These are phyloP conservation scores for Moesziomyces sp. DNA, from an alignment of 1,284 basidiomycete genomes.

Conservation along the genomic window DNA sequence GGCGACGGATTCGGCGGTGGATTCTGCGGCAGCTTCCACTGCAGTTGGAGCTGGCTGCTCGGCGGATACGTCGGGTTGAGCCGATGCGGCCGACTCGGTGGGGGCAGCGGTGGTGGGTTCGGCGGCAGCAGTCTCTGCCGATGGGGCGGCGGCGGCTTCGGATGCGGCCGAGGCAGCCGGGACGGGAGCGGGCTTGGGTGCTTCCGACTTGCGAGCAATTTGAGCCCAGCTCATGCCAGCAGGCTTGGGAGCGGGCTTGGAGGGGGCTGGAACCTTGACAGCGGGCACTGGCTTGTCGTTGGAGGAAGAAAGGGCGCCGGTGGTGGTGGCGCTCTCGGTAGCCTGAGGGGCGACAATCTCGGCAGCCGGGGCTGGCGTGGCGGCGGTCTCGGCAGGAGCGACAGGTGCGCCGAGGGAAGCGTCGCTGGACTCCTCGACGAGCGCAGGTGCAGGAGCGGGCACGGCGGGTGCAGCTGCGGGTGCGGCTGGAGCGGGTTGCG, in stretches of 20 bases:
- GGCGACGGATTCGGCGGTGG: conserved; percentile 10
- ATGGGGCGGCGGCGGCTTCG: conserved; percentile 9
- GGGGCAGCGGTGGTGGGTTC: conserved; percentile 8
- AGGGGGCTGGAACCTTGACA: conserved; percentile 52
- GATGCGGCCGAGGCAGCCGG: conserved; percentile 13
- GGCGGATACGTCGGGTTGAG: conserved; percentile 12
- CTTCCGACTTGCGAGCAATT: conserved; percentile 62
- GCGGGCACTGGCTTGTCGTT: conserved; percentile 28
- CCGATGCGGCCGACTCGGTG: conserved; percentile 15
- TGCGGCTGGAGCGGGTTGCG: conserved; percentile 25
- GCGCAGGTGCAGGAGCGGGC: conserved; percentile 36
- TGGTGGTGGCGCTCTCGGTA: conserved; percentile 40
- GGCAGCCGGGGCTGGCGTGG: conserved; percentile 5
- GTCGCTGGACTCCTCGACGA: conserved; percentile 28
- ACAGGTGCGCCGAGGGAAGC: conserved; percentile 15
- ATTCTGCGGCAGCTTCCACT: conserved; percentile 16
- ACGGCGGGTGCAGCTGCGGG: conserved; percentile 24
- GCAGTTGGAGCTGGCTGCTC: conserved; percentile 4
- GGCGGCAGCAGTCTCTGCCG: conserved; percentile 12
- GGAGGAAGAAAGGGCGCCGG: conserved; percentile 38
- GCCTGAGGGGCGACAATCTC: conserved; percentile 20
- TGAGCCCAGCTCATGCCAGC: conserved; percentile 66
- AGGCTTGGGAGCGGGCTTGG: conserved; percentile 34
- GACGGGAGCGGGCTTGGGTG: conserved; percentile 48
- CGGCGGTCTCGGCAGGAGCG: conserved; percentile 6